Conservation (phyloP, 495 filamentous ascomycete genomes). For the Daldinia decipiens region DNA sequence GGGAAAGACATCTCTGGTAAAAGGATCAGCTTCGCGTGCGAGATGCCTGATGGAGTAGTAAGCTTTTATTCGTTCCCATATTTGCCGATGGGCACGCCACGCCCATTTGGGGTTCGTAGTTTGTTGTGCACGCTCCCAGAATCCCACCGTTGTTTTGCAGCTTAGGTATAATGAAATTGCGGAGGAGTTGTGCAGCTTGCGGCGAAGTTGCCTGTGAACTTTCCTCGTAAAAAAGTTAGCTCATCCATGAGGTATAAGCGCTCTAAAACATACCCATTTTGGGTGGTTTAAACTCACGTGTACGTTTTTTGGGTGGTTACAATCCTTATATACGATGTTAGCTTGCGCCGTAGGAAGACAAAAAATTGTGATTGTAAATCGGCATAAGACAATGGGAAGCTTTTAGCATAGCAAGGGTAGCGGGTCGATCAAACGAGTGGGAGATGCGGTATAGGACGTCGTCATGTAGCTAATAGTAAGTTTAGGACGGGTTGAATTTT, state of each 20-base stretch:
- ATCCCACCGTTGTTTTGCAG: constrained; percentile 39
- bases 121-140: constrained; percentile 22
- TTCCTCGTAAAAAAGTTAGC: constrained; percentile 16
- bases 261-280: constrained; percentile 23
- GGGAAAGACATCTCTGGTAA: constrained; percentile 21
- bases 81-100: constrained; percentile 30
- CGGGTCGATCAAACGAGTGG: constrained; percentile 33
- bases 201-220: constrained; percentile 29
- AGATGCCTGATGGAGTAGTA: constrained; percentile 37
- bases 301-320: constrained; percentile 13
- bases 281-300: constrained; percentile 8
- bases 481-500: constrained; percentile 12
- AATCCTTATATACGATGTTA: constrained; percentile 25
- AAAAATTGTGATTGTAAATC: constrained; percentile 17
- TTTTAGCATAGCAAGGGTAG: constrained; percentile 28
- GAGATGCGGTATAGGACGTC: constrained; percentile 21
- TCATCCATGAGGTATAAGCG: constrained; percentile 20
- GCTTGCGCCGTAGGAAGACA: constrained; percentile 3
- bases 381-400: constrained; percentile 15
- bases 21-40: constrained; percentile 24
- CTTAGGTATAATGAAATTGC: constrained; percentile 38
- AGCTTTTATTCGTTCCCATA: constrained; percentile 28
- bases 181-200: constrained; percentile 36
- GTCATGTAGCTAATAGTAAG: constrained; percentile 32
- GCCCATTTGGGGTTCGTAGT: constrained; percentile 11